phyloP scores from a whole-genome alignment of 306 rosid genomes.

The Mimosa pudica region DNA sequence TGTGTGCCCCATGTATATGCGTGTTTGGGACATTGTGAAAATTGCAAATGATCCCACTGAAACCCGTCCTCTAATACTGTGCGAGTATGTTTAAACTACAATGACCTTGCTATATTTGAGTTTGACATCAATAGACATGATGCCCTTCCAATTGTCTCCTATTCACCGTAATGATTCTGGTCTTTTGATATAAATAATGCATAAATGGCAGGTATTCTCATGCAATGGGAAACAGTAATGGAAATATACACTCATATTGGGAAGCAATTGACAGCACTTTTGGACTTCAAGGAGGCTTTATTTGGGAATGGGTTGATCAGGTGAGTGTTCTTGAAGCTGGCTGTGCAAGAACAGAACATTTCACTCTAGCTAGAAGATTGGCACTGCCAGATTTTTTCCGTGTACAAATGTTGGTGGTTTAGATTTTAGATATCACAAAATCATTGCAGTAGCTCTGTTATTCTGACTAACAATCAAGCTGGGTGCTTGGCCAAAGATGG shows the following conservation, averaged over 20 bases:
- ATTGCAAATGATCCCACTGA: slow-evolving; percentile 90
- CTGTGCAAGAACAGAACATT: background rate
- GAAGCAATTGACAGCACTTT: slow-evolving; percentile 90
- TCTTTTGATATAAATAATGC: slow-evolving; percentile 28
- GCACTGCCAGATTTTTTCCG: background rate
- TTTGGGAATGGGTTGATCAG: slow-evolving; percentile 99
- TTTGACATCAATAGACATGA: background rate
- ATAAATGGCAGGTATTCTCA: slow-evolving; percentile 81
- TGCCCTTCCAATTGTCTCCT: slow-evolving; percentile 26
- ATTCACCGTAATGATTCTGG: background rate
- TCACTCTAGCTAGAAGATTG: background rate
- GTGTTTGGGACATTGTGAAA: slow-evolving; percentile 89
- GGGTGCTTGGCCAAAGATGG: background rate
- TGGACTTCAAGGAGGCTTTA: slow-evolving; percentile 99
- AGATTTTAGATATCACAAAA: background rate
- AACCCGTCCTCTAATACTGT: slow-evolving; percentile 84
- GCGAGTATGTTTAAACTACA: slow-evolving; percentile 70
- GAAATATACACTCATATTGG: slow-evolving; percentile 88
- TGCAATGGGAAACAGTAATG: slow-evolving; percentile 97
- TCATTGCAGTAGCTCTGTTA: background rate
- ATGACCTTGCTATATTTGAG: background rate
- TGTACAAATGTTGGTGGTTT: background rate
- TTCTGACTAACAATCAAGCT: background rate
- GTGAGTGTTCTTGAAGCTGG: slow-evolving; percentile 39
- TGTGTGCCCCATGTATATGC: slow-evolving; percentile 97